phyloP scores from a whole-genome alignment of 148 eudicot species.

The Amaranthus palmeri region DNA sequence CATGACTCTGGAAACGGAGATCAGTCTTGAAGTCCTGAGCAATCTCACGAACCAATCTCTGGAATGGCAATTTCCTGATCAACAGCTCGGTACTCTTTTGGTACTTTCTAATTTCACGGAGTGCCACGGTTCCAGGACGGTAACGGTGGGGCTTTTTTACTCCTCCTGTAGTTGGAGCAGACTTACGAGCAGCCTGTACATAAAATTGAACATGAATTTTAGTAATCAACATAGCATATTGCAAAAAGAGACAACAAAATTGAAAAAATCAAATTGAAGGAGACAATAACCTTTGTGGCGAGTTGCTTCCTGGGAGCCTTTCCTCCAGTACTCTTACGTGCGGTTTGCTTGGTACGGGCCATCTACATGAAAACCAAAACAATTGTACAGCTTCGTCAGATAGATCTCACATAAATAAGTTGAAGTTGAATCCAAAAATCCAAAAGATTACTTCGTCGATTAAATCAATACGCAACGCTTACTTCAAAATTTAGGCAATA shows the following conservation, averaged over 20 bases:
- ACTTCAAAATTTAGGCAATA: too few species aligned
- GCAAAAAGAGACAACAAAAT: neutral
- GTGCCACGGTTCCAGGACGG: conserved; percentile 90
- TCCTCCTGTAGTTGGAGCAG: conserved; percentile 87
- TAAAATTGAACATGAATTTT: neutral
- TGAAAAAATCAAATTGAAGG: neutral
- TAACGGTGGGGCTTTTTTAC: conserved; percentile 95
- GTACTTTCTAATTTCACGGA: conserved; percentile 87
- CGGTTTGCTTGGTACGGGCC: conserved; percentile 97
- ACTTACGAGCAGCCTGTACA: conserved; percentile 74
- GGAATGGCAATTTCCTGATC: conserved; percentile 85
- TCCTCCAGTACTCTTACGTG: conserved; percentile 90
- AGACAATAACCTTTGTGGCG: conserved; percentile 55
- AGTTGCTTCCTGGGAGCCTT: conserved; percentile 95
- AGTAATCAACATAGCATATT: neutral
- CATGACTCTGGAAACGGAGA: conserved; percentile 84
- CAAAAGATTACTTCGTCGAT: too few species aligned
- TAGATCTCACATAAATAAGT: neutral
- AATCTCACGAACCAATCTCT: conserved; percentile 83
- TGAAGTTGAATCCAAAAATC: too few species aligned
- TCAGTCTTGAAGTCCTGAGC: conserved; percentile 96
- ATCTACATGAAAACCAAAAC: conserved; percentile 26
- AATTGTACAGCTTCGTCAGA: neutral
- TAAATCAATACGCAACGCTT: too few species aligned
- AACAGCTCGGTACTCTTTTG: conserved; percentile 85